Evolutionary conservation across 108 stramenopile species (phyloP), one percentile per base, ranked within the genome.

Genomic region (Cyclotella choctawhatcheeana): DNA sequence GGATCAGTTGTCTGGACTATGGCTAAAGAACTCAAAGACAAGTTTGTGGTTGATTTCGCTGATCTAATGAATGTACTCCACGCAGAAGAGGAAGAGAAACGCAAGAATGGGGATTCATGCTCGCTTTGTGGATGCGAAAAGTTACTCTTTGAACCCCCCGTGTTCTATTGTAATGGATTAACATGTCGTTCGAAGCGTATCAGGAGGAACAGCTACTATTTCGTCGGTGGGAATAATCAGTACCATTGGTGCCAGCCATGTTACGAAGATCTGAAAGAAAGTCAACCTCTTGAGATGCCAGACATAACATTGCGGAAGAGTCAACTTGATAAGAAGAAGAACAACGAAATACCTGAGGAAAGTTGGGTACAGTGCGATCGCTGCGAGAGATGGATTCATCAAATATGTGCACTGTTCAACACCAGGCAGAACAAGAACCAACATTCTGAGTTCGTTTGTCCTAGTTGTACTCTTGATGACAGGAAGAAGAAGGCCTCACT

Each of bases 341-440:
- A 98, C 75, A 93, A 97, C 56, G 95, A 97, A 69, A 85, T 88
- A 8, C 91, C 87, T 33, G 94, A 95, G 70, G 96, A 98, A 67
- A 91, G 92, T 52, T 98, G 98, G 98, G 97, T 98, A 17, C 90
- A 93, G 71, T 99, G 99, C 67, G 97, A 98, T 74, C 83, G 86
- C 12, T 99, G 99, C 67, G 85, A 94, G 67, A 82, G 96, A 40
- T 99, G 99, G 99, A 92, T 97, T 21, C 99, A 99, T 84, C 98
- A 98, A 77, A 97, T 98, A 43, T 99, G 99, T 84, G 97, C 97
- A 21, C 83, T 99, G n/a, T 98, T 98, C 84, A 99, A 99, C 81
- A 95, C 96, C 26, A 81, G 98, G 8, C 93, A 95, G 72, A 97
- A 96, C 77, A 93, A 92, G 73, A 91, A 96, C 58, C 92, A 96